Percentiles rank a stretch among this genome's conserved stretches.
Conservation (phyloP, 257 asterid species). For the Solanum gandarillasii region DNA sequence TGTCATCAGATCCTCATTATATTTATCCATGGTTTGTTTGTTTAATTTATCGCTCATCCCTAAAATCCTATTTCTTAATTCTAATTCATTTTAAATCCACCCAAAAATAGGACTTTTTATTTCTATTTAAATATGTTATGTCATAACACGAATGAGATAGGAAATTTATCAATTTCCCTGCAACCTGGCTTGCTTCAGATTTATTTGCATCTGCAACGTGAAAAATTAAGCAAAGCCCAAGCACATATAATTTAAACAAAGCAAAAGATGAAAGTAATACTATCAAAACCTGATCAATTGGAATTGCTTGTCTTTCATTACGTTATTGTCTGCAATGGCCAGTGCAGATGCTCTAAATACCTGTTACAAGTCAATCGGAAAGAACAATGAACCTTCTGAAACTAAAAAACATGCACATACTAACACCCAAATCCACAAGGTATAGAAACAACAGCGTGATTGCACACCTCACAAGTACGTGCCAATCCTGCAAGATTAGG, state of each 20-base stretch:
- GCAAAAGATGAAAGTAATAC: neutral
- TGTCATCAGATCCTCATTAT: neutral
- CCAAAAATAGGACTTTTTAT: neutral
- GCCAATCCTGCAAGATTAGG: slow-evolving; percentile 99
- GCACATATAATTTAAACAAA: neutral
- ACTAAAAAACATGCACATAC: neutral
- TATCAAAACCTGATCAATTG: slow-evolving; percentile 75
- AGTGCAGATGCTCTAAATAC: slow-evolving; percentile 79
- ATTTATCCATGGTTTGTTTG: neutral
- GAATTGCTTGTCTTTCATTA: slow-evolving; percentile 86
- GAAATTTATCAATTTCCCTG: neutral
- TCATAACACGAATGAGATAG: neutral
- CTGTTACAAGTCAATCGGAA: slow-evolving; percentile 19
- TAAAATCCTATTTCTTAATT: neutral
- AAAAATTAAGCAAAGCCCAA: neutral
- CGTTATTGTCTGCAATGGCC: slow-evolving; percentile 61
- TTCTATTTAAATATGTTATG: neutral
- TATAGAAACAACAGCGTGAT: neutral
- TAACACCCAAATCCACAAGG: neutral
- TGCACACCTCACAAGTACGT: slow-evolving; percentile 79
- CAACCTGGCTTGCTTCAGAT: neutral
- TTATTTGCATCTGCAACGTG: neutral
- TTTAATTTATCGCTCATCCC: neutral
- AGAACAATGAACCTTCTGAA: neutral
- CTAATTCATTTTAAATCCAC: neutral